phyloP scores from a whole-genome alignment of 345 rosid species.

The Eutrema heterophyllum region DNA sequence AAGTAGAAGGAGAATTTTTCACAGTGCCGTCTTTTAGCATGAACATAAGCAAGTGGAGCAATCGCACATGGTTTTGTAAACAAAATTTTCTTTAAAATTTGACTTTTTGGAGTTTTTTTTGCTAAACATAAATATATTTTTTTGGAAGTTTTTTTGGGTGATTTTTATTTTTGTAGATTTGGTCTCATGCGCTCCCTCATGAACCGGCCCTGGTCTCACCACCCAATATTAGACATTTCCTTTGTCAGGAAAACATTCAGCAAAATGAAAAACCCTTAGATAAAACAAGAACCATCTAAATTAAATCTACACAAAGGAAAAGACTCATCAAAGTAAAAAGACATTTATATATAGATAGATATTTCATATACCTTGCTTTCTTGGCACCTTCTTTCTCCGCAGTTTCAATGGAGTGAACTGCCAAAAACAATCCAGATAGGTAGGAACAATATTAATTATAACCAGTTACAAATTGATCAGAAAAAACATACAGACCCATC shows the following conservation, averaged over 20 bases:
- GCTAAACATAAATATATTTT: too few relatives aligned
- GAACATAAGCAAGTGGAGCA: too few relatives aligned
- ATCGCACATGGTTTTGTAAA: too few relatives aligned
- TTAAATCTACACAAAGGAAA: not conserved
- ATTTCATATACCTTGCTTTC: not conserved
- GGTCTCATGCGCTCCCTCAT: too few relatives aligned
- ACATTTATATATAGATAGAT: not conserved
- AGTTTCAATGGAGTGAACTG: not conserved
- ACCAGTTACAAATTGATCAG: too few relatives aligned
- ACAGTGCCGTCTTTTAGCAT: too few relatives aligned
- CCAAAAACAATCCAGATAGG: not conserved
- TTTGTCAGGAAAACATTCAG: not conserved
- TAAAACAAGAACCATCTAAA: not conserved
- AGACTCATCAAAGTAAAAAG: not conserved
- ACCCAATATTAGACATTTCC: not conserved
- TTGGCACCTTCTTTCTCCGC: not conserved
- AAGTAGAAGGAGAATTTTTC: too few relatives aligned
- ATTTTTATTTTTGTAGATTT: too few relatives aligned
- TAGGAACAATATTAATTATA: not conserved
- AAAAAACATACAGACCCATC: too few relatives aligned
- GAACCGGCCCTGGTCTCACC: not conserved
- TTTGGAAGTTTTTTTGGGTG: too few relatives aligned
- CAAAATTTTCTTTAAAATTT: too few relatives aligned
- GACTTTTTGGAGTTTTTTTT: too few relatives aligned
- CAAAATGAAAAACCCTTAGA: not conserved